phyloP scores from a whole-genome alignment of 2,329 filamentous ascomycete genomes.

The Fusarium coicis region DNA sequence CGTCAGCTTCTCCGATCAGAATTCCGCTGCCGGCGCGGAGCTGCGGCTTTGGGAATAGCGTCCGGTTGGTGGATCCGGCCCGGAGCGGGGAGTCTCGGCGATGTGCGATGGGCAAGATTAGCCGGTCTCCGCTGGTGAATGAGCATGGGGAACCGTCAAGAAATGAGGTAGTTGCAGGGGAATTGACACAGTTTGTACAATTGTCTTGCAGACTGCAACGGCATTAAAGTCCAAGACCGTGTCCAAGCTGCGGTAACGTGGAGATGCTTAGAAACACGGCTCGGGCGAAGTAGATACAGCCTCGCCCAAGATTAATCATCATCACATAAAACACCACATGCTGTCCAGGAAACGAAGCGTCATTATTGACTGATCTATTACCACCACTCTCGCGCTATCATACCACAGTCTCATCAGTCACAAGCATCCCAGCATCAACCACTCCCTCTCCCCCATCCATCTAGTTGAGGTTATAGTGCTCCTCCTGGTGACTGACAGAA shows the following conservation, averaged over 20 bases:
- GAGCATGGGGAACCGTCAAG: rapidly evolving
- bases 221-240: no score
- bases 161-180: rapidly evolving
- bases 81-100: constrained; percentile 14
- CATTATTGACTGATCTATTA: rapidly evolving
- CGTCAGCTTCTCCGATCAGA: not conserved
- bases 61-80: constrained; percentile 5
- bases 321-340: not conserved
- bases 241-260: no score
- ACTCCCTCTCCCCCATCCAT: rapidly evolving
- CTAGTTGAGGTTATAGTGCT: constrained; percentile 38
- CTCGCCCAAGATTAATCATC: rapidly evolving
- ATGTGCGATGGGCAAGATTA: not conserved
- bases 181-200: no score
- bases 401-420: not conserved
- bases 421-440: rapidly evolving
- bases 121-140: not conserved
- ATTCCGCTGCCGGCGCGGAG: constrained; percentile 19
- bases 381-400: rapidly evolving
- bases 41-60: constrained; percentile 24
- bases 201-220: no score
- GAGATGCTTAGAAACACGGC: no score
- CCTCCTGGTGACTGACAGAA: constrained; percentile 47
- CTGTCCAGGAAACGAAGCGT: no score
- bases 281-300: no score